Base-by-base conservation (phyloP, 2,329 filamentous ascomycete species). In the Hypoxylon sp. region DNA sequence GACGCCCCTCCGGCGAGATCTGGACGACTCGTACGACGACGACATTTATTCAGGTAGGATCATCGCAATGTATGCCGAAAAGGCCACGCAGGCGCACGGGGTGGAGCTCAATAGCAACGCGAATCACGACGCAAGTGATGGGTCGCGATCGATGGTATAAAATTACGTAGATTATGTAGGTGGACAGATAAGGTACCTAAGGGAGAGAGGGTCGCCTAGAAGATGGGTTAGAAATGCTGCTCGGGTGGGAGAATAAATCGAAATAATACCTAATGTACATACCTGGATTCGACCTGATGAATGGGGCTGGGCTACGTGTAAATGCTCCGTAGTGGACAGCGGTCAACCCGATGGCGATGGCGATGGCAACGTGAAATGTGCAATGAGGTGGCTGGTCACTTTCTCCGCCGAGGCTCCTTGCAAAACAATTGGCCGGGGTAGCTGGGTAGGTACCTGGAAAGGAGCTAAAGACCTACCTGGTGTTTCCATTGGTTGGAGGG, bases 1-100 rank as follows among this genome's bases (percentile, higher is more conserved):
- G 70, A 87, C 85, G 75, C 85, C 82, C 77, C 85, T 82, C 79
- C 86, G 76, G 76, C 78, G 83, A 81, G 84, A 84, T 76, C 85
- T 82, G 72, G 87, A 87, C 73, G 84, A 81, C 81, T 91, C 87
- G 84, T 89, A 87, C 66, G 82, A 81, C 73, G 83, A 82, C 74
- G 86, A 86, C 86, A 88, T 89, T 79, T 79, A 78, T 72, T 72
- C 72, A 72, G 64, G 72, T 64, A 67, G 68, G 74, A 74, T 75
- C 79, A 80, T 82, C 67, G 77, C 76, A 76, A 72, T 70, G 65
- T 59, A 65, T 67, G 72, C 68, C 67, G 59, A 44, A 8, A 26
- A 22, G 22, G 55, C 37, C 61, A 54, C 50, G 54, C 49, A 54
- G 63, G 20, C 50, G 54, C 49, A 53, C 63, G 20, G 22, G 49